phyloP scores from a whole-genome alignment of 768 basidiomycete species.

The Infundibulicybe gibba region DNA sequence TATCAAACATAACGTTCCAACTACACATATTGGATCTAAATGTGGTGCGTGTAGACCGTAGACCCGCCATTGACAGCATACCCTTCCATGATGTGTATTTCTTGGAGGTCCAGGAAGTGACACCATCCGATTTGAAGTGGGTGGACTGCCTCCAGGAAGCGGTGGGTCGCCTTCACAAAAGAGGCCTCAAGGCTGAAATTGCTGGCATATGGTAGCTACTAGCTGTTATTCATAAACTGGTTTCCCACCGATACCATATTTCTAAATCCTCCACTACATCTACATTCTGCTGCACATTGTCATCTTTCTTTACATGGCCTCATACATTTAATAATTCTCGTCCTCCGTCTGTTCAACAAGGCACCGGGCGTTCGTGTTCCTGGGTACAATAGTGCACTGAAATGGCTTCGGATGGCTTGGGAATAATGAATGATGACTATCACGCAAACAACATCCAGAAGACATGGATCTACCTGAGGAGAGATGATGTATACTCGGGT shows the following conservation, averaged over 20 bases:
- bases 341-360: slow-evolving; percentile 26
- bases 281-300: neutral
- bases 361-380: slow-evolving; percentile 22
- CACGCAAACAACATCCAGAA: neutral
- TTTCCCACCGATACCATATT: neutral
- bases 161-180: slow-evolving; percentile 25
- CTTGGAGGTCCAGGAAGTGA: slow-evolving; percentile 45
- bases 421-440: neutral
- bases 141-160: slow-evolving; percentile 33
- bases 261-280: neutral
- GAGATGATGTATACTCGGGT: slow-evolving; percentile 27
- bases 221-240: neutral
- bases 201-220: slow-evolving; percentile 43
- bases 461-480: slow-evolving; percentile 27
- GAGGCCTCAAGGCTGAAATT: slow-evolving; percentile 31
- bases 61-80: slow-evolving; percentile 42
- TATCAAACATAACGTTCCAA: slow-evolving; percentile 18
- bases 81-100: slow-evolving; percentile 65
- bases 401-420: slow-evolving; percentile 39
- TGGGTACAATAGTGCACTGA: slow-evolving; percentile 30
- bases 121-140: neutral
- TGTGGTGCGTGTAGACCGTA: slow-evolving; percentile 57
- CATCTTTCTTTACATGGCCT: neutral
- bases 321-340: neutral
- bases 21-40: slow-evolving; percentile 35